Evolutionary conservation across 23 red algal genomes (phyloP).

Genomic region (Chondrus crispus): DNA sequence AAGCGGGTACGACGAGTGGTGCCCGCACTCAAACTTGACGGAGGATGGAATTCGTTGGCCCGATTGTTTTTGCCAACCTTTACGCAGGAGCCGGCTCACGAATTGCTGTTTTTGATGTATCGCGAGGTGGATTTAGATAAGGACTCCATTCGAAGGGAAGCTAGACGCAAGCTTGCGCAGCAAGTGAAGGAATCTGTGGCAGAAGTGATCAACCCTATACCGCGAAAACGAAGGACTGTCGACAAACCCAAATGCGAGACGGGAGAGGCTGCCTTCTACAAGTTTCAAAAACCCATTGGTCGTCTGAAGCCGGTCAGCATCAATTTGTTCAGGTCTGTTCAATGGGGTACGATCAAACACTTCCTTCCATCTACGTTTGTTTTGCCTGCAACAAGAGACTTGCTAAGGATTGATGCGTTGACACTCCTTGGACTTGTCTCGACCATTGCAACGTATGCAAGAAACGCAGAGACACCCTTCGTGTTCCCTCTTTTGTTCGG

Average conservation of each 20-base stretch:
- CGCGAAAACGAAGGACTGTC: background rate
- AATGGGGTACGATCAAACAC: slow-evolving; percentile 34
- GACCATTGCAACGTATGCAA: background rate
- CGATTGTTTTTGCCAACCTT: slow-evolving; percentile 29
- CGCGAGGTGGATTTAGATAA: slow-evolving; percentile 21
- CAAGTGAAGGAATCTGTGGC: slow-evolving; percentile 21
- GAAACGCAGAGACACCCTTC: slow-evolving; percentile 8
- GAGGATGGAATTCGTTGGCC: background rate
- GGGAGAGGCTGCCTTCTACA: background rate
- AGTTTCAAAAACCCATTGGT: background rate
- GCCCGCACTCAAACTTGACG: slow-evolving; percentile 2
- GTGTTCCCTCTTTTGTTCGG: background rate
- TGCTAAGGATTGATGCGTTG: slow-evolving; percentile 45
- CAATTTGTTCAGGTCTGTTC: slow-evolving; percentile 20
- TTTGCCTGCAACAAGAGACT: slow-evolving; percentile 34
- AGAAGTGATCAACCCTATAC: background rate
- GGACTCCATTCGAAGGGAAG: background rate
- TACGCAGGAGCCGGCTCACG: slow-evolving; percentile 51
- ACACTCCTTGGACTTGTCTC: slow-evolving; percentile 29
- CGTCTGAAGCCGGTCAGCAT: background rate
- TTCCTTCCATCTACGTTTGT: slow-evolving; percentile 37
- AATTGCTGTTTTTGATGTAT: slow-evolving; percentile 29
- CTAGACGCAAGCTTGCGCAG: background rate
- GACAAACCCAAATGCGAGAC: background rate
- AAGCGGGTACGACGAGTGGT: slow-evolving; percentile 25